Evolutionary conservation across 306 rosid species (phyloP), one percentile per base, ranked within the genome.

Genomic region (Pterocarpus macrocarpus): DNA sequence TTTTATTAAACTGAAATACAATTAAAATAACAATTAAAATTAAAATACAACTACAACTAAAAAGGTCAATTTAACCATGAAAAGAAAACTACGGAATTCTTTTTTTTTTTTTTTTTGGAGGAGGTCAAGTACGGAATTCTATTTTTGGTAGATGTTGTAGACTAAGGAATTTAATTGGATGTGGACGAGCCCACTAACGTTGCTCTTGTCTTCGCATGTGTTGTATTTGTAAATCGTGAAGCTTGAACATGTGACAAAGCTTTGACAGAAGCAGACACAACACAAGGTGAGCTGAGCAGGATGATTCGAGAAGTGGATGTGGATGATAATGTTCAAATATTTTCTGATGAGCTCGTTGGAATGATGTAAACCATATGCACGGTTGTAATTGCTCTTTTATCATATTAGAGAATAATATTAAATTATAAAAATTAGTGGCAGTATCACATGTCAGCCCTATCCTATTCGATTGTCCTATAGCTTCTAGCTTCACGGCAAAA

Each of bases 381-480:
- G 73, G 73, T 8, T 22, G 56, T n/a, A 12, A 68, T 43, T 68
- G 38, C 36, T 68, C 73, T 44, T 43, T 44, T 43, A 17, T 45
- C 38, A 68, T 9, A 39, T 38, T 16, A 7, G 4, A 61, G 41
- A 66, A 43, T n/a, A 38, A 14, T 15, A 64, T 39, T 67, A 43
- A 9, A 67, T 9, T n/a, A 43, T 16, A 41, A 68, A 68, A 22
- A 43, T 43, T 30, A 22, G 22, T 22, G 15, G 15, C 11, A 10
- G 16, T 17, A 43, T 67, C 71, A 67, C 15, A 9, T 22, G 8
- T 68, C 72, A 10, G 36, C 73, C 9, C 52, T 44, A 68, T 43
- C 16, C 67, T 32, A 33, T 62, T 44, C 73, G 11, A 68, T 68
- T 69, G 57, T 68, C 39, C 45, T 33, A 8, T 62, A 62, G 28